Conservation (phyloP, 148 eudicot genomes). For the Camellia sinensis region DNA sequence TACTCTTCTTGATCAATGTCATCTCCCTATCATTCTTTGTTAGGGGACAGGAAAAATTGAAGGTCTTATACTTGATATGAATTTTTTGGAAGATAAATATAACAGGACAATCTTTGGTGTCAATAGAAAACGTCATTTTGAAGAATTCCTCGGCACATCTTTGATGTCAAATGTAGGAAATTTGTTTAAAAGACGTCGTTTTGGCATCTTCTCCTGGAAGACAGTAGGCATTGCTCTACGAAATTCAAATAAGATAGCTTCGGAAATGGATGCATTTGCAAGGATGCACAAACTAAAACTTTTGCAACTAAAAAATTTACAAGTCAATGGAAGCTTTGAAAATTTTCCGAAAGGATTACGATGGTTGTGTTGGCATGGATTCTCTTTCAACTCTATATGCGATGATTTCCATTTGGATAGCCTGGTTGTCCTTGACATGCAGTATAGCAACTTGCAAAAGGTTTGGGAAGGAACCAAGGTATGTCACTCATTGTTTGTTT, state of each 20-base stretch:
- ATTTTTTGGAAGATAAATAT: not conserved
- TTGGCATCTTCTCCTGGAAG: not conserved
- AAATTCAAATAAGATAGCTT: not conserved
- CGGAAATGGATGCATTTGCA: not conserved
- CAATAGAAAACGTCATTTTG: not conserved
- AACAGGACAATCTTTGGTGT: not conserved
- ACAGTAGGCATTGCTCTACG: not conserved
- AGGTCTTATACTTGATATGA: not conserved
- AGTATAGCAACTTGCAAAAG: not conserved
- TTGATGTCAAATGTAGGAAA: not conserved
- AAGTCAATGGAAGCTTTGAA: not conserved
- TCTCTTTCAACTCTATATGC: not conserved
- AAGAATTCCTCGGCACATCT: not conserved
- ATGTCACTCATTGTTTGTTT: not conserved
- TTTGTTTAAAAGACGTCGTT: not conserved
- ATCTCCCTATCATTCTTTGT: not conserved
- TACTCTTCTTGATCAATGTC: not conserved
- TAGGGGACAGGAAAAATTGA: not conserved
- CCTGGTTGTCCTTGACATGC: not conserved
- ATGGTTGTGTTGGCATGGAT: not conserved
- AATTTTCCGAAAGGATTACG: not conserved
- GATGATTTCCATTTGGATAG: not conserved
- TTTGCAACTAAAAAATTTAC: not conserved
- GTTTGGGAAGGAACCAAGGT: not conserved
- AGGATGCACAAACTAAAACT: not conserved